These are phyloP conservation scores for Penicillium alfredii DNA, from an alignment of 495 filamentous ascomycete species.

Conservation along the genomic window DNA sequence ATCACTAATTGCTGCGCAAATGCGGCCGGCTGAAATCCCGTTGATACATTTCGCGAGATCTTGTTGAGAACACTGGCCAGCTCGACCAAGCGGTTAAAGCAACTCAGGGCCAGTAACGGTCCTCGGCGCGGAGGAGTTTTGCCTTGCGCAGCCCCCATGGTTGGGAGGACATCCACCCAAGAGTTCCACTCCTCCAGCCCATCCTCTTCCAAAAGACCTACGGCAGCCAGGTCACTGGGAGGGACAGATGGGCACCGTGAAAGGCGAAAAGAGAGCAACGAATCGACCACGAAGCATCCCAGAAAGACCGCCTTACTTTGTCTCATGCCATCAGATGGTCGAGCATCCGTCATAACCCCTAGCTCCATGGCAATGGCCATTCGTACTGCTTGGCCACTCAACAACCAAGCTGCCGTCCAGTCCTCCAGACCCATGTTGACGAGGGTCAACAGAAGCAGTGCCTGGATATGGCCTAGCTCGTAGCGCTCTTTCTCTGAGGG, in stretches of 20 bases:
- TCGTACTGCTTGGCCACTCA: conserved; percentile 57
- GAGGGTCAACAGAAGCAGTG: conserved; percentile 55
- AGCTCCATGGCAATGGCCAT: conserved; percentile 48
- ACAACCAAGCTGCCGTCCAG: conserved; percentile 52
- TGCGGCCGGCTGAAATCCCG: conserved; percentile 25
- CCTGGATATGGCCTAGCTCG: conserved; percentile 57
- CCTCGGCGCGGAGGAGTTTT: conserved; percentile 40
- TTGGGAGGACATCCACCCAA: conserved; percentile 53
- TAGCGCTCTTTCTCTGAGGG: conserved; percentile 52
- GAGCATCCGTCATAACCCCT: conserved; percentile 22
- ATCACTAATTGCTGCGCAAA: conserved; percentile 39
- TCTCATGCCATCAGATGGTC: conserved; percentile 34
- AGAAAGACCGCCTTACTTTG: conserved; percentile 49
- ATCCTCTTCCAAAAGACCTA: conserved; percentile 52
- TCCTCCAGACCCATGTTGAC: conserved; percentile 53
- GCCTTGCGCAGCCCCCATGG: conserved; percentile 24
- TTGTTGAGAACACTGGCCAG: conserved; percentile 45
- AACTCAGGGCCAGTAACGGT: conserved; percentile 54
- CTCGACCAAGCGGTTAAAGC: conserved; percentile 53
- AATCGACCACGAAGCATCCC: conserved; percentile 63
- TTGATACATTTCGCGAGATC: conserved; percentile 30
- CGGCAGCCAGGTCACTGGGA: conserved; percentile 37
- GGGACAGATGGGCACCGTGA: conserved; percentile 48
- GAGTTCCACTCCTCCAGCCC: conserved; percentile 69
- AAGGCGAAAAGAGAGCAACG: conserved; percentile 52